Conservation (phyloP, 495 filamentous ascomycete genomes). For the Staphylotrichum longicolle region DNA sequence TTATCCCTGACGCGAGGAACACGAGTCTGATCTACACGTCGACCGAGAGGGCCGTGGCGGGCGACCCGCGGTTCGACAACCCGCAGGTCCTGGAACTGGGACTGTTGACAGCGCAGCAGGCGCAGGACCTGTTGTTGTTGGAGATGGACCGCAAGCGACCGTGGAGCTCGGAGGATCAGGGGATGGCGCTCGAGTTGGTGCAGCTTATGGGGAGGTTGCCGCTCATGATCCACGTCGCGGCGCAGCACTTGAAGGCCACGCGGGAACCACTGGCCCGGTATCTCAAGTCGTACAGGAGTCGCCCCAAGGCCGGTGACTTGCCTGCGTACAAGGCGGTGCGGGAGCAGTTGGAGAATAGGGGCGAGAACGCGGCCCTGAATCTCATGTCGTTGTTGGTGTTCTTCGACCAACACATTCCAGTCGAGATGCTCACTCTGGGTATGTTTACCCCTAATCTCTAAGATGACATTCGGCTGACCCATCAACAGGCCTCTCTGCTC, state of each 20-base stretch:
- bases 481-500: constrained; percentile 45
- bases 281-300: constrained; percentile 63
- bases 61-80: constrained; percentile 68
- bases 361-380: constrained; percentile 62
- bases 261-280: constrained; percentile 69
- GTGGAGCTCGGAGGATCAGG: constrained; percentile 57
- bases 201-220: constrained; percentile 69
- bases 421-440: constrained; percentile 70
- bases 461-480: background rate
- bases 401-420: constrained; percentile 70
- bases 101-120: constrained; percentile 51
- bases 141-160: constrained; percentile 58
- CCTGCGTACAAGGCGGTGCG: constrained; percentile 67
- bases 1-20: constrained; percentile 66
- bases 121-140: constrained; percentile 46
- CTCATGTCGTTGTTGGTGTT: constrained; percentile 73
- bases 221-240: constrained; percentile 75
- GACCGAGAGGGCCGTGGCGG: constrained; percentile 62
- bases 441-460: constrained; percentile 20
- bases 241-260: constrained; percentile 69
- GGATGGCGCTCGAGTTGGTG: constrained; percentile 64
- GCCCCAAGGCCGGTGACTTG: constrained; percentile 64
- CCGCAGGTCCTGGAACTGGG: constrained; percentile 67
- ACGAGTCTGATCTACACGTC: constrained; percentile 78
- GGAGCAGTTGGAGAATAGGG: constrained; percentile 62